Evolutionary conservation across 1,139 yeast genomes (phyloP).

Genomic region (Starmera stellimalicola): DNA sequence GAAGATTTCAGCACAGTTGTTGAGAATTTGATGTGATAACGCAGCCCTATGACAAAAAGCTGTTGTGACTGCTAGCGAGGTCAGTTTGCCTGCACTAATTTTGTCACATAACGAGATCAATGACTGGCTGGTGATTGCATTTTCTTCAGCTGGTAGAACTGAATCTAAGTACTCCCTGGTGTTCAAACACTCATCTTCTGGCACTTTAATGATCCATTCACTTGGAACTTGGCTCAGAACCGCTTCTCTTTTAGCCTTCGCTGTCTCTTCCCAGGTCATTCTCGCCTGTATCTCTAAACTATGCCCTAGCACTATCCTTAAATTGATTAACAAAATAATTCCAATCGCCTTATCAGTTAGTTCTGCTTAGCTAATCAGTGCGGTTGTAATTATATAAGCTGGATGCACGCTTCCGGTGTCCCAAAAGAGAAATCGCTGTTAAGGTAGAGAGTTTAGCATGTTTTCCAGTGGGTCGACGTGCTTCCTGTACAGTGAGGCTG

Average conservation of each 20-base stretch:
- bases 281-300: no score
- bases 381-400: no score
- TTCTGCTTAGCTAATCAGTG: no score
- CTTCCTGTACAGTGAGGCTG: no score
- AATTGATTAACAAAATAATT: no score
- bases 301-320: no score
- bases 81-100: constrained; percentile 23
- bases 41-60: constrained; percentile 34
- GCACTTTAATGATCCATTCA: constrained; percentile 17
- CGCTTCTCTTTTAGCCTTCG: constrained; percentile 12
- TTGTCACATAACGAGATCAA: constrained; percentile 25
- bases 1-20: constrained; percentile 34
- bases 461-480: no score
- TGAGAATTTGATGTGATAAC: constrained; percentile 37
- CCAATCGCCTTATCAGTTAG: no score
- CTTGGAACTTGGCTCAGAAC: constrained; percentile 15
- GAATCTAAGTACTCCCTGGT: constrained; percentile 22
- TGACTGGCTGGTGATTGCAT: constrained; percentile 23
- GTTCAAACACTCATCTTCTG: constrained; percentile 14
- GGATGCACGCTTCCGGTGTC: no score
- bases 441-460: no score
- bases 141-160: constrained; percentile 22
- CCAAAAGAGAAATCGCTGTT: no score
- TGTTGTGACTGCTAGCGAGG: constrained; percentile 21
- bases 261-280: constrained; percentile 15